Base-by-base conservation (phyloP, 2,329 filamentous ascomycete genomes). In the Calcarisporium arbuscula region DNA sequence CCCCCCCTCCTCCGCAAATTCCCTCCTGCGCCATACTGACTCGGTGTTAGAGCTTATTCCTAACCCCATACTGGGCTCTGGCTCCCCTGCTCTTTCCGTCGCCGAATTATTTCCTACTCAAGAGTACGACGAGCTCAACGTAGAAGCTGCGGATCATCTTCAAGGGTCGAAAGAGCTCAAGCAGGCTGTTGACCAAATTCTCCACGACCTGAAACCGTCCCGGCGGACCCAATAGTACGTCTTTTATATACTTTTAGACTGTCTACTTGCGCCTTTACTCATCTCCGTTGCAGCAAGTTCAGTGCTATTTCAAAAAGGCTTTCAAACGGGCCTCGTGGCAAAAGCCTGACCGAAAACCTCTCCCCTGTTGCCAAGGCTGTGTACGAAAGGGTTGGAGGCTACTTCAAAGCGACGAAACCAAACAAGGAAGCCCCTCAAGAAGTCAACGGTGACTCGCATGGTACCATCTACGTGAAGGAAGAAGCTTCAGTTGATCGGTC, bases 141-240 rank as follows among this genome's bases (percentile, higher is more conserved):
- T 69, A 44, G 85, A 90, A 54, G 78, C 81, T 39, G 61, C 67
- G 26, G 72, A 65, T 41, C 62, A 74, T 17, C 64, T 69, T 30
- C 70, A 73, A 28, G 69, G 70, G 19, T 80, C 83, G 15, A 74
- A 75, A 52, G 74, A 77, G 43, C 65, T 89, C 30, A 80, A 85
- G 47, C 77, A 81, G 47, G 82, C 80, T 9, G 68, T 89, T 29
- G 73, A 82, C 47, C 80, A 90, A 54, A 68, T 95, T 19, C 75
- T 85, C 38, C 77, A 80, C 43, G 72, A 94, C 26, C 60, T 95
- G 36, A 78, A 80, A 51, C 73, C 79, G 2, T 74, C 80, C n/a
- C 79, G 80, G 41, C 65, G 84, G 43, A 81, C 82, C 8, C 65
- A 82, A 49, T 85, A 76, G 82, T 85, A 61, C 54, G 68, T 50